Evolutionary conservation across 306 rosid species (phyloP).

Genomic region (Mimosa bimucronata): DNA sequence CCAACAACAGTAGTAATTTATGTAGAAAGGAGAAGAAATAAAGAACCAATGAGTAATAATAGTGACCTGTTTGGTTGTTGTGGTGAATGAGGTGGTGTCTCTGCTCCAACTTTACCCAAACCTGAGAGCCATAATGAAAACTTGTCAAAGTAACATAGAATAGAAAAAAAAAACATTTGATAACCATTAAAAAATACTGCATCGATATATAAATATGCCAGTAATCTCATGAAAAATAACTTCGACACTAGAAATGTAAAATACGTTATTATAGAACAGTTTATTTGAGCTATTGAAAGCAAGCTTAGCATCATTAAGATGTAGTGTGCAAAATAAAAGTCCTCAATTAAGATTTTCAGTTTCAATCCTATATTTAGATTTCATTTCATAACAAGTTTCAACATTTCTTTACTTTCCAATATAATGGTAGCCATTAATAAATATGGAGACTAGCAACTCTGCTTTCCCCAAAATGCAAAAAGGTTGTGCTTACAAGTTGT

Average conservation of each 20-base stretch:
- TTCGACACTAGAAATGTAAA: slow-evolving; percentile 6
- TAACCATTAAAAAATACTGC: background rate
- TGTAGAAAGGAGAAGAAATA: background rate
- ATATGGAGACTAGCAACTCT: slow-evolving; percentile 10
- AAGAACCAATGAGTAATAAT: slow-evolving; percentile 7
- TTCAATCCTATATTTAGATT: slow-evolving; percentile 25
- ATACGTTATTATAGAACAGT: slow-evolving; percentile 4
- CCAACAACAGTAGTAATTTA: background rate
- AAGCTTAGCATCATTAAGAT: slow-evolving; percentile 24
- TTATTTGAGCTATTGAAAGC: slow-evolving; percentile 19
- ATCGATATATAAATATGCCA: slow-evolving; percentile 4
- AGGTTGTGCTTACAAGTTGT: slow-evolving; percentile 17
- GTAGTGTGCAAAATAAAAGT: slow-evolving; percentile 27
- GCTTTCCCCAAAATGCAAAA: slow-evolving; percentile 29
- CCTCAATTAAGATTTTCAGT: slow-evolving; percentile 24
- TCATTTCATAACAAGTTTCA: slow-evolving; percentile 11
- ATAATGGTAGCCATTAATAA: slow-evolving; percentile 1
- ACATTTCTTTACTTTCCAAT: slow-evolving; percentile 28
- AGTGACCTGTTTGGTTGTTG: slow-evolving; percentile 62
- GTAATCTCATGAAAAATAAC: background rate
- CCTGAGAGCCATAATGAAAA: slow-evolving; percentile 53
- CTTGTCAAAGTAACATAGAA: slow-evolving; percentile 19
- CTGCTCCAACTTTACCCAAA: slow-evolving; percentile 80
- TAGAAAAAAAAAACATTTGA: background rate
- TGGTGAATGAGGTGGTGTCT: slow-evolving; percentile 88